Evolutionary conservation across 306 rosid species (phyloP), one percentile per base, ranked within the genome.

Genomic region (Castanea crenata): DNA sequence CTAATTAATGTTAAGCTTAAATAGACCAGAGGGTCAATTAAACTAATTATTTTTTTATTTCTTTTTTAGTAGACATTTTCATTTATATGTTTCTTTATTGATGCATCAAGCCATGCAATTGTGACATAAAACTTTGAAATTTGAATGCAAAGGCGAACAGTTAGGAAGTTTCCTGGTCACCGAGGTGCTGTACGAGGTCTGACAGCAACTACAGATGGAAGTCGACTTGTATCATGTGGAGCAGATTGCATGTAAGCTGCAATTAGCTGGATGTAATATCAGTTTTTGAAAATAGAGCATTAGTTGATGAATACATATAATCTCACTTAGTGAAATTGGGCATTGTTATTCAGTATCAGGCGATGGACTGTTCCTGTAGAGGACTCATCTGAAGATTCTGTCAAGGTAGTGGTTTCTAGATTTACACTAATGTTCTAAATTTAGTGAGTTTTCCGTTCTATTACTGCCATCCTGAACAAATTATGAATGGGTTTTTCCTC

Each of bases 141-240:
- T 77, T 49, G 27, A 16, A 1, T 81, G 44, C 73, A 88, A 52
- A 92, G 98, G 80, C 90, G 80, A 8, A 93, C 97, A 3, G 83
- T 93, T 79, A 80, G 86, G 76, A 91, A 80, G 78, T 95, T 95
- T 90, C 94, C 93, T 83, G 99, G 99, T 55, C 99, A 95, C 82
- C 92, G 71, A 88, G 96, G 98, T 83, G 93, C 98, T 29, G 98
- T 93, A 21, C 88, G 86, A 81, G 99, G 99, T 79, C 71, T 93
- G 70, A 85, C 98, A 18, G 89, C 67, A 69, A 90, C 96, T 73
- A 86, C 94, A 14, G 96, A 95, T 90, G 99, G 98, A 51, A 83
- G 54, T 52, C 76, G 88, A 78, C 91, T 95, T 75, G 89, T 95
- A 77, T 95, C 99, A 69, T 95, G 99, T 82, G 98, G 99, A 78